Evolutionary conservation across 2,329 filamentous ascomycete genomes (phyloP), one percentile per base, ranked within the genome.

Genomic region (Colletotrichum filicis): DNA sequence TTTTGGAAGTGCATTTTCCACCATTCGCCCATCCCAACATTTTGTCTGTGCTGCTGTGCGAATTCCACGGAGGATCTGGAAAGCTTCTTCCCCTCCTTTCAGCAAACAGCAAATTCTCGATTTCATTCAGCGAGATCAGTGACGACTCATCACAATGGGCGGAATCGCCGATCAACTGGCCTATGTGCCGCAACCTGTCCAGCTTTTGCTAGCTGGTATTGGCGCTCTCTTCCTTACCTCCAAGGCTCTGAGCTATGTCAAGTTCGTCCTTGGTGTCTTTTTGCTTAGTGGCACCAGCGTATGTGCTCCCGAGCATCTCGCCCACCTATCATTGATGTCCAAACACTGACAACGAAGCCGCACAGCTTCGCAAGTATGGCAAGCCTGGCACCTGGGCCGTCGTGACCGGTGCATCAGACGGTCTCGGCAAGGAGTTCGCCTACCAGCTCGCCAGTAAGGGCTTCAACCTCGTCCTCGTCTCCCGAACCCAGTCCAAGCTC

Each of bases 341-440:
- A 56, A n/a, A 53, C 19, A 16, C 77, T 80, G 22, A 80, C 68
- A 12, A 5, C 11, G n/a, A 74, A 3, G 56, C 63, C 24, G 22
- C 3, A 12, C 72, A 97, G 96, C 92, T 99, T 71, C 92, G 92
- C 78, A 95, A 93, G 77, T 98, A 97, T 85, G 97, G 95, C 77
- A 93, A 93, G 78, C 94, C 95, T 79, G 96, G 96, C 74, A 95
- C 93, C 71, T 99, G 96, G 95, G 97, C 94, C 37, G 91, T 99
- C 68, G 90, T 99, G 53, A 99, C 97, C 30, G 97, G 97, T 75
- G 97, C 96, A 64, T 98, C 95, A 12, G 97, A 99, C 83, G 97
- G 97, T 76, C 92, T 99, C 75, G 97, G 97, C 81, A 98, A 98
- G 85, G 97, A 99, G 85, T 99, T 95, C 82, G 95, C 96, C 49